Conservation (phyloP, 495 filamentous ascomycete genomes). For the Aspergillus haitiensis region DNA sequence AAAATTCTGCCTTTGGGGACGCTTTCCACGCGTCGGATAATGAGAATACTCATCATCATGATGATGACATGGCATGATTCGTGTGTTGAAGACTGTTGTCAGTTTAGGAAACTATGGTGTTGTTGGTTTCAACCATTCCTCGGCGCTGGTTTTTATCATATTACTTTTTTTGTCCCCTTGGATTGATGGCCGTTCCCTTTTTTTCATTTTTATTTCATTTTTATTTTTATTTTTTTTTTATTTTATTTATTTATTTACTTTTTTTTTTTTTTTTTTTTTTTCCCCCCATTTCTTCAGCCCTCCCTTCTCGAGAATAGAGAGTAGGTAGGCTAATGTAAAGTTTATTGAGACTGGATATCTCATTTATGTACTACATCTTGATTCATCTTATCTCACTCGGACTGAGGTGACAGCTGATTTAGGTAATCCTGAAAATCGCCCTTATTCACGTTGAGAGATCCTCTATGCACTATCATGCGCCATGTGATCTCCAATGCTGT, state of each 20-base stretch:
- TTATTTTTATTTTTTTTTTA: not conserved
- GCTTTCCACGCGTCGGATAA: slow-evolving; percentile 61
- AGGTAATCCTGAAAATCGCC: too few relatives aligned
- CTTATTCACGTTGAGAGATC: too few relatives aligned
- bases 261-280: not conserved
- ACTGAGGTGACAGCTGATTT: too few relatives aligned
- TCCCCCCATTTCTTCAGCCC: not conserved
- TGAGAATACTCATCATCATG: slow-evolving; percentile 45
- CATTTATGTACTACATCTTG: too few relatives aligned
- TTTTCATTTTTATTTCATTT: not conserved
- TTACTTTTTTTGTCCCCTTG: not conserved
- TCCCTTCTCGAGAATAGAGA: not conserved
- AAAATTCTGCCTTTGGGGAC: slow-evolving; percentile 63
- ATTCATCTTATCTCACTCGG: too few relatives aligned
- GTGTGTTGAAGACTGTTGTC: slow-evolving; percentile 18
- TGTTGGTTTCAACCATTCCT: slow-evolving; percentile 17
- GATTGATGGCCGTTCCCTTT: not conserved
- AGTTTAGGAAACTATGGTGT: slow-evolving; percentile 20
- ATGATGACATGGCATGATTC: slow-evolving; percentile 44
- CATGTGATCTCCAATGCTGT: too few relatives aligned
- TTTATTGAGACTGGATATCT: slow-evolving; percentile 1
- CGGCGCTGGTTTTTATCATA: slow-evolving; percentile 22
- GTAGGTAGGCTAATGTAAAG: not conserved
- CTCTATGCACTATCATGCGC: too few relatives aligned
- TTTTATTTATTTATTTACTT: too few relatives aligned